Conservation (phyloP, 352 stramenopile genomes). For the Phytophthora pinifolia region DNA sequence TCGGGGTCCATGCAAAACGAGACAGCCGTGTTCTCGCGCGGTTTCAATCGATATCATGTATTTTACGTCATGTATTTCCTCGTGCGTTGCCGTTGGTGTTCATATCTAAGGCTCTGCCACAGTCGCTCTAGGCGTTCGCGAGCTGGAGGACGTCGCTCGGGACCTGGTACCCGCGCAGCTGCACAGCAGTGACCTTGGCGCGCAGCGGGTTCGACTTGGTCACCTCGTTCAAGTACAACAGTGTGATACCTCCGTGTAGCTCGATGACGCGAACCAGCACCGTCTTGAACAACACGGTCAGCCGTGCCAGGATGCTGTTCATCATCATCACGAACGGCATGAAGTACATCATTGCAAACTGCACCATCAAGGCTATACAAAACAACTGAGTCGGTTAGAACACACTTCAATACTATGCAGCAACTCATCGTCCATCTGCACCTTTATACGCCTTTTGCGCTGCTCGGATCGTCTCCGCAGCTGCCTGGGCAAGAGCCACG, state of each 20-base stretch:
- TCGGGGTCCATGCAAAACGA: conserved; percentile 4
- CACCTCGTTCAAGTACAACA: conserved; percentile 81
- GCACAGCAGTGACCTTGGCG: conserved; percentile 64
- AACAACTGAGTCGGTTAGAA: conserved; percentile 9
- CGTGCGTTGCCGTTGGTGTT: conserved; percentile 3
- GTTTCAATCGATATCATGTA: conserved; percentile 34
- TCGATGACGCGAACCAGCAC: conserved; percentile 65
- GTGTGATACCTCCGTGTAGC: conserved; percentile 58
- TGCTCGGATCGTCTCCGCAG: conserved; percentile 47
- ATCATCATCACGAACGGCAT: conserved; percentile 83
- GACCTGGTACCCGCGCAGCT: conserved; percentile 71
- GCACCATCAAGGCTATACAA: conserved; percentile 48
- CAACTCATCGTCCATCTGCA: conserved; percentile 1
- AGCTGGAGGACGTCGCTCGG: conserved; percentile 44
- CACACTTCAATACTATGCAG: not conserved
- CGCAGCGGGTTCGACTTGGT: conserved; percentile 82
- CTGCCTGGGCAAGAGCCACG: conserved; percentile 25
- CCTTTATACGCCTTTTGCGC: conserved; percentile 82
- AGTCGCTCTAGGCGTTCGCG: conserved; percentile 51
- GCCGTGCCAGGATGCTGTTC: conserved; percentile 72
- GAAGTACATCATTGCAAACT: conserved; percentile 88
- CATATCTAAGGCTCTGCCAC: conserved; percentile 1
- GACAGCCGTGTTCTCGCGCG: conserved; percentile 7
- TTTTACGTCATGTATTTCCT: conserved; percentile 30
- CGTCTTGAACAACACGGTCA: conserved; percentile 61